Percentiles rank a stretch among this genome's conserved stretches.
Conservation (phyloP, 139 green algal species). For the Chlamydomonas asymmetrica region DNA sequence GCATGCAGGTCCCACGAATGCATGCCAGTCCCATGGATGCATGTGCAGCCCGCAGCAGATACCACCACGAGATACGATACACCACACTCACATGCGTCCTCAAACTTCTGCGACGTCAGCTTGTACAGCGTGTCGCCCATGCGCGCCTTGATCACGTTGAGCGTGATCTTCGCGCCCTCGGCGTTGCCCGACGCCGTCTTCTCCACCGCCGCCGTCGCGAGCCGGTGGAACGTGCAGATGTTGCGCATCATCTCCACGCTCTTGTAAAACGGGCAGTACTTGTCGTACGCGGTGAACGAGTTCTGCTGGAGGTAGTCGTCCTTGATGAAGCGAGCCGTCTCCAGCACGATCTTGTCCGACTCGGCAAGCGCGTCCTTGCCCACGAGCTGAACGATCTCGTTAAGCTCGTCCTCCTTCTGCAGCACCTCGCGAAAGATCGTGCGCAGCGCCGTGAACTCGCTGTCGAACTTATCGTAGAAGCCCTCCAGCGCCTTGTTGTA, state of each 20-base stretch:
- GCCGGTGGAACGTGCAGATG: conserved; percentile 83
- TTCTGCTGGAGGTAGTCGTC: conserved; percentile 99
- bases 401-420: conserved; percentile 99
- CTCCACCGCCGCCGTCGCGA: conserved; percentile 86
- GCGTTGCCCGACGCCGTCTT: conserved; percentile 73
- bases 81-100: conserved; percentile 81
- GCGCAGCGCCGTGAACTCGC: conserved; percentile 77
- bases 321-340: conserved; percentile 96
- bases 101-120: conserved; percentile 95
- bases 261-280: conserved; percentile 98
- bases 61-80: too few relatives aligned
- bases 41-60: too few relatives aligned
- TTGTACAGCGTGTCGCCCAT: conserved; percentile 94
- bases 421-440: conserved; percentile 80
- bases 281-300: conserved; percentile 93
- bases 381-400: conserved; percentile 99
- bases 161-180: conserved; percentile 88
- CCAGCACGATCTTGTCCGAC: conserved; percentile 96
- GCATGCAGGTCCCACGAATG: too few relatives aligned
- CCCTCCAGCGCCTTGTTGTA: conserved; percentile 96
- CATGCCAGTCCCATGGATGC: too few relatives aligned
- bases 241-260: conserved; percentile 95
- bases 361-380: conserved; percentile 98
- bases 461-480: conserved; percentile 96
- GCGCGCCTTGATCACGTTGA: conserved; percentile 94